These are phyloP conservation scores for Trifolium pratense DNA, from an alignment of 306 rosid species.

Conservation along the genomic window DNA sequence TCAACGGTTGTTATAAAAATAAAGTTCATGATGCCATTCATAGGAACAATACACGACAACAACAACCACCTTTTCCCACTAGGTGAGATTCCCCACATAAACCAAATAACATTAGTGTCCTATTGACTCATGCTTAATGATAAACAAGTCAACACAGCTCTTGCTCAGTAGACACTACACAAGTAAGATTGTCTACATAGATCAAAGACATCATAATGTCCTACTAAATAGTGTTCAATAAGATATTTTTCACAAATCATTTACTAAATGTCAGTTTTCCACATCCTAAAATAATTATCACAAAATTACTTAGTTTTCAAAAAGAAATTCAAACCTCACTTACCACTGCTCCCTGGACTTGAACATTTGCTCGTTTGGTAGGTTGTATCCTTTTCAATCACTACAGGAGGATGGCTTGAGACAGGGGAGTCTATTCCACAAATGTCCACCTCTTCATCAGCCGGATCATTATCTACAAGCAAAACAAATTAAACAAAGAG, in stretches of 20 bases:
- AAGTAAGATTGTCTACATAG: not conserved
- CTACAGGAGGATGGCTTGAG: constrained; percentile 62
- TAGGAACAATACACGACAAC: not conserved
- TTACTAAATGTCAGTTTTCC: constrained; percentile 11
- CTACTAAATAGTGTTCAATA: not conserved
- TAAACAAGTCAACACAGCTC: not conserved
- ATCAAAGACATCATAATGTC: not conserved
- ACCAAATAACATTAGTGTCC: not conserved
- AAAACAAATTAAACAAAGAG: constrained; percentile 22
- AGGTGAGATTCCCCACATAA: not conserved
- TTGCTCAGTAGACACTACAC: not conserved
- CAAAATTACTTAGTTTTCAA: not conserved
- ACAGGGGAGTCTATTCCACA: constrained; percentile 69
- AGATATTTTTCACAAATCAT: not conserved
- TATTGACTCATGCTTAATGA: not conserved
- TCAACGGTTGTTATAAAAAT: not conserved
- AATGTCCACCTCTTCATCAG: constrained; percentile 69
- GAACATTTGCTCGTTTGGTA: constrained; percentile 37
- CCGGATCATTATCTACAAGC: constrained; percentile 58
- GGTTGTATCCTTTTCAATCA: constrained; percentile 53
- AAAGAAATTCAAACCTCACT: constrained; percentile 33
- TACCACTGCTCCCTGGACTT: constrained; percentile 56
- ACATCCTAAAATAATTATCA: constrained; percentile 8
- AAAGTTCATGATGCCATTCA: not conserved
- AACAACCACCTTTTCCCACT: not conserved